Base-by-base conservation (phyloP, 1,284 basidiomycete genomes). In the Coriolopsis trogii region DNA sequence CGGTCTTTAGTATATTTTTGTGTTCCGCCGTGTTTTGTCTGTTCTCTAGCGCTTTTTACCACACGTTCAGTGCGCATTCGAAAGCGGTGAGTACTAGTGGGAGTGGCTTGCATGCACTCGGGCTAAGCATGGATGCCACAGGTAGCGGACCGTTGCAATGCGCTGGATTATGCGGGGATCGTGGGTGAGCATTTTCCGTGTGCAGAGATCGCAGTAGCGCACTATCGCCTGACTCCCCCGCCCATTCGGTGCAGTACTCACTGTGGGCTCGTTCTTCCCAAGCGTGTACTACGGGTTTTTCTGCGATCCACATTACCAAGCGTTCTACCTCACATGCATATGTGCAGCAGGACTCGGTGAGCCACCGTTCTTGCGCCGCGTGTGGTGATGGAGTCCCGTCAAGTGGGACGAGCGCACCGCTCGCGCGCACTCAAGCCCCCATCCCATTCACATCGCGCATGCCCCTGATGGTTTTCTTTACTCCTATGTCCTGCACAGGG, bases 221-320 rank as follows among this genome's bases (percentile, higher is more conserved):
- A n/a, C n/a, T n/a, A n/a, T n/a, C n/a, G n/a, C n/a, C n/a, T n/a
- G n/a, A 16, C 10, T 23, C 18, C 9, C 15, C 30, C 42, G n/a
- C n/a, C n/a, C n/a, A n/a, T n/a, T n/a, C 9, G 4, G 8, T 24
- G 2, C 31, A 51, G 55, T 47, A 28, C 74, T 86, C 30, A 95
- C 81, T 48, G 86, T 92, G 36, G 93, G 93, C 37, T 93, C 90
- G 25, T 91, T 91, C 68, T 83, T 87, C 56, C 89, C 91, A 2
- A 83, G 79, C 56, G 74, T 91, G 33, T 85, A 84, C 64, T 89
- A 88, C 62, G 84, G 80, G 2, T 90, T 91, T 69, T 87, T 78
- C 69, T 90, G 88, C 65, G 74, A 87, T 20, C 70, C 75, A 9
- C 63, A 70, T 40, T 72, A 76, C 41, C 82, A 82, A 65, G 49